phyloP scores from a whole-genome alignment of 2,329 filamentous ascomycete species.

The Pseudogymnoascus sp. region DNA sequence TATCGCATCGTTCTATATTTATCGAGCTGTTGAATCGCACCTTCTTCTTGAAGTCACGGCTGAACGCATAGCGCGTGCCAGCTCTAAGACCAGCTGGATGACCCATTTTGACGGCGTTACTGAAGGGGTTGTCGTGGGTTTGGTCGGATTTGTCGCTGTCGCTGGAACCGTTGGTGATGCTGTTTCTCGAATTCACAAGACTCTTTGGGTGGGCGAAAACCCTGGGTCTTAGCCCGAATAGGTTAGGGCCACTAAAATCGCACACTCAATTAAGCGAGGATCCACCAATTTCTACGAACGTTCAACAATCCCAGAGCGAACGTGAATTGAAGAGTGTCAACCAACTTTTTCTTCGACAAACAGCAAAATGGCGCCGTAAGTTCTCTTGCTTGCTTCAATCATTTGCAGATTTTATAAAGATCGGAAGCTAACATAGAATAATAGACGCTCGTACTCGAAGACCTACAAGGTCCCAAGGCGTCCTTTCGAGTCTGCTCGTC shows the following conservation, averaged over 20 bases:
- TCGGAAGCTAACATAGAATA: background rate
- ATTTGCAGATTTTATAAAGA: background rate
- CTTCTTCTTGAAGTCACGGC: slow-evolving; percentile 85
- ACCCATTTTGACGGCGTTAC: slow-evolving; percentile 64
- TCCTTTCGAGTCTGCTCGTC: slow-evolving; percentile 92
- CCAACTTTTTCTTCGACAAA: slow-evolving; percentile 9
- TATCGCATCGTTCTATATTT: background rate
- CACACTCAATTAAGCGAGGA: slow-evolving; percentile 9
- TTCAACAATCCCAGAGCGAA: slow-evolving; percentile 5
- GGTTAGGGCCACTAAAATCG: slow-evolving; percentile 9
- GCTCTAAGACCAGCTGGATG: slow-evolving; percentile 79
- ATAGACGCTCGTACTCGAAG: slow-evolving; percentile 77
- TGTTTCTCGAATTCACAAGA: slow-evolving; percentile 7
- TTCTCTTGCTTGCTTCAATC: slow-evolving; percentile 11
- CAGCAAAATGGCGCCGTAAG: slow-evolving; percentile 35
- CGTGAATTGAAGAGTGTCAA: slow-evolving; percentile 14
- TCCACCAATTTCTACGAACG: slow-evolving; percentile 11
- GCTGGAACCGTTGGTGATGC: slow-evolving; percentile 11
- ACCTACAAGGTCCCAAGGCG: slow-evolving; percentile 98
- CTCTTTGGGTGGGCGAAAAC: slow-evolving; percentile 6
- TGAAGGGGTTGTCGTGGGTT: slow-evolving; percentile 15
- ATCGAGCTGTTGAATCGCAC: slow-evolving; percentile 5
- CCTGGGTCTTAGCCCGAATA: slow-evolving; percentile 5
- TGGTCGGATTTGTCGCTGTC: slow-evolving; percentile 15
- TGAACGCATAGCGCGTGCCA: slow-evolving; percentile 91